Evolutionary conservation across 768 basidiomycete species (phyloP), one percentile per base, ranked within the genome.

Genomic region (Leccinum rimulosum): DNA sequence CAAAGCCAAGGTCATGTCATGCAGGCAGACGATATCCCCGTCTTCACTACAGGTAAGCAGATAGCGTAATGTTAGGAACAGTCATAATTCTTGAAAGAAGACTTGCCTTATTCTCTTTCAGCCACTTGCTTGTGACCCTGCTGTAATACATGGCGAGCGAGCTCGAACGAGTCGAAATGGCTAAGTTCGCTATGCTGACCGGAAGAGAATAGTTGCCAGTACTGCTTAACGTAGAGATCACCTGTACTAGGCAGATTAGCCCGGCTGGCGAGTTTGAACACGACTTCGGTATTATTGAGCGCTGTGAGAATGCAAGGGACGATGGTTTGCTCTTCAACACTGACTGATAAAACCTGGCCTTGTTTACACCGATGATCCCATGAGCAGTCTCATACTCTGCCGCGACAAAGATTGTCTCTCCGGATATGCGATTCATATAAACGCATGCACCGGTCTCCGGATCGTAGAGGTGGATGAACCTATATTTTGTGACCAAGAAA

Each of bases 341-440:
- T 94, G 63, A 99, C 97, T 66, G 93, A 95, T 56, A 99, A 82
- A 17, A 98, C 94, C 75, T 99, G 97, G 31, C 97, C 83, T 96
- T 93, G 84, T 99, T 99, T 70, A 99, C 95, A 64, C 96, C 96
- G 62, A 99, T 93, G 74, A 99, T 97, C 79, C 97, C 97, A 70
- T 93, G 85, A 3, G 88, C 87, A 17, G 87, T 84, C 73, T 98
- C 95, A 69, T 98, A 93, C 69, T 98, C 95, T 33, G 96, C 93
- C 14, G 97, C 98, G 49, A 97, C 95, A 72, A 99, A 99, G 72
- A 99, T 98, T 33, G 97, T 98, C 79, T 99, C 97, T 38, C 97
- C 96, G 47, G 93, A 95, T 73, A 99, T 99, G 64, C 97, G 91
- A 83, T 99, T 99, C 97, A 99, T 99, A 80, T 98, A 99, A 60